Evolutionary conservation across 345 rosid species (phyloP), one percentile per base, ranked within the genome.

Genomic region (Ceriops tagal): DNA sequence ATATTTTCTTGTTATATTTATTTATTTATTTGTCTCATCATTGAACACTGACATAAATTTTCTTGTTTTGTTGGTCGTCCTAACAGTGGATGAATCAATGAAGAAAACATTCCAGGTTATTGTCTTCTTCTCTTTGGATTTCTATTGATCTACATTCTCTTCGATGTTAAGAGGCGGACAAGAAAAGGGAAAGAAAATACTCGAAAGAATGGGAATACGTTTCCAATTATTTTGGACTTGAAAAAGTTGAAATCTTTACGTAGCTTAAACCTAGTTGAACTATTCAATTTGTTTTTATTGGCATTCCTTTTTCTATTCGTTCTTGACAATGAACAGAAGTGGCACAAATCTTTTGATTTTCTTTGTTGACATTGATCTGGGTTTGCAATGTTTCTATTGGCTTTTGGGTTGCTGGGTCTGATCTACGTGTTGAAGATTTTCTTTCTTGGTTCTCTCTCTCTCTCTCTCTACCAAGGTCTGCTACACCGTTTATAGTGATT

Each of bases 81-180:
- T 73, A 20, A 49, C 85, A 88, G 97, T 89, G 52, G 97, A 91
- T 73, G 95, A 87, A 69, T 53, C 87, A 47, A 71, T 87, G 63
- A 88, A 79, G 88, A 69, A 65, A 61, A 82, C 90, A 66, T 95
- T 81, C 77, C 77, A 85, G 96, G 99, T 90, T 71, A 73, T 90
- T 80, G 24, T 56, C 15, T 21, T 35, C 77, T 35, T 49, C 53
- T 8, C 24, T 35, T 21, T 28, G 26, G 22, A 5, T 55, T 62
- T 74, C 55, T 64, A 62, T 74, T 64, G 75, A 73, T 81, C 77
- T 75, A 52, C 63, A 71, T 62, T 71, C 21, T 47, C 13, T 32
- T 71, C 65, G 66, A 3, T 35, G 62, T 20, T 67, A 37, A 43
- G 28, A 47, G 64, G 18, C 0, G 31, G n/a, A 9, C 19, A 37